These are phyloP conservation scores for Salix arbutifolia DNA, from an alignment of 345 rosid species.

Conservation along the genomic window DNA sequence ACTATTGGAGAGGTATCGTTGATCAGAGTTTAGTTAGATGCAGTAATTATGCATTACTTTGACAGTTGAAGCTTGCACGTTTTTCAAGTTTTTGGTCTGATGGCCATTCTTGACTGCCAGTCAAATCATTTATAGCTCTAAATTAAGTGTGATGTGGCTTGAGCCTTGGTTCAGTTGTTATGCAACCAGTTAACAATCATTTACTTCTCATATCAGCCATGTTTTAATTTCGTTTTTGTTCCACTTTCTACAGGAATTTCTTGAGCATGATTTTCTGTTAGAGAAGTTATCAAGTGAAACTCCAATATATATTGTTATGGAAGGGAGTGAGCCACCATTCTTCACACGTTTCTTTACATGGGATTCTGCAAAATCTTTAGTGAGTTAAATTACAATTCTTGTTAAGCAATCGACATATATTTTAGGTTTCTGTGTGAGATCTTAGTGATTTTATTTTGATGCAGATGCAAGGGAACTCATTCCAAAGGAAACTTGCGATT, in stretches of 20 bases:
- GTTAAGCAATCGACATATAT: background rate
- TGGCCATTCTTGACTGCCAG: background rate
- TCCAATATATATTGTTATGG: constrained; percentile 68
- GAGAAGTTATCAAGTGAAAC: constrained; percentile 66
- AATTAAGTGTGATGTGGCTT: constrained; percentile 1
- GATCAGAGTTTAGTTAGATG: background rate
- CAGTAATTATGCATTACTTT: background rate
- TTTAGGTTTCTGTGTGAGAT: constrained; percentile 6
- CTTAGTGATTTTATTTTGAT: constrained; percentile 17
- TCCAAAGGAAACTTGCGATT: constrained; percentile 79
- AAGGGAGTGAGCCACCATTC: constrained; percentile 93
- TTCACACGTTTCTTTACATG: constrained; percentile 90
- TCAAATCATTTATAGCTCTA: background rate
- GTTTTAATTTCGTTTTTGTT: background rate
- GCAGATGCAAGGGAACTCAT: constrained; percentile 97
- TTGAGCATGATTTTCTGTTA: constrained; percentile 66
- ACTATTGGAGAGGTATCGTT: constrained; percentile 76
- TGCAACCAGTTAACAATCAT: background rate
- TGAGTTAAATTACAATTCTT: constrained; percentile 36
- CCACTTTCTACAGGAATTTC: constrained; percentile 61
- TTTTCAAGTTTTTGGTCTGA: background rate
- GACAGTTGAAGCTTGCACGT: background rate
- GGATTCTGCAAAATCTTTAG: constrained; percentile 80
- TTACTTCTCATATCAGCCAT: background rate
- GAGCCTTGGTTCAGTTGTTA: background rate